Percentiles rank a stretch among this genome's conserved stretches.
Evolutionary conservation across 2,329 filamentous ascomycete species (phyloP).

Genomic region (Pseudopithomyces maydicus): DNA sequence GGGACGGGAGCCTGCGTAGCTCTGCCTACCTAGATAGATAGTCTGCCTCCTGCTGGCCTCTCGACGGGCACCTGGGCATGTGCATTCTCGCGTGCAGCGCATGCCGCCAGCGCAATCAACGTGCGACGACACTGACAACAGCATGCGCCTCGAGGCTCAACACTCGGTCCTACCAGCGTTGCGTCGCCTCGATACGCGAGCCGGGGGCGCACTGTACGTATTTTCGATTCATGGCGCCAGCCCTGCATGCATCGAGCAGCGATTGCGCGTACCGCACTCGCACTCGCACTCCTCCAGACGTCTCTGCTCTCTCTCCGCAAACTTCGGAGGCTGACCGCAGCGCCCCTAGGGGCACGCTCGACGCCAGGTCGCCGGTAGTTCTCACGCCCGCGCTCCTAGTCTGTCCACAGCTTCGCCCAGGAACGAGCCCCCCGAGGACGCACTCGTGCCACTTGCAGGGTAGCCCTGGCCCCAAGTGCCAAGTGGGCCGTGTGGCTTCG

Average conservation of each 20-base stretch:
- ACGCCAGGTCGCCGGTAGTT: slow-evolving; percentile 16
- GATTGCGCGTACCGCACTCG: neutral
- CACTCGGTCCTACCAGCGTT: neutral
- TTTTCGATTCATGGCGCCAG: neutral
- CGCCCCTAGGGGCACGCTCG: neutral
- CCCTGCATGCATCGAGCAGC: neutral
- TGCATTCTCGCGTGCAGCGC: neutral
- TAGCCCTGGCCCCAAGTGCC: slow-evolving; percentile 27
- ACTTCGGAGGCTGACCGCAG: neutral
- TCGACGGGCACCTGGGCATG: neutral
- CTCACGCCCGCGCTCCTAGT: slow-evolving; percentile 19
- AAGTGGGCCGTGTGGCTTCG: slow-evolving; percentile 37
- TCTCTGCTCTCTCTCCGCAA: neutral
- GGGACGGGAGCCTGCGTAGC: slow-evolving; percentile 37
- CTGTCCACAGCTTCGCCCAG: slow-evolving; percentile 19
- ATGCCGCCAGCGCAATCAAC: no score
- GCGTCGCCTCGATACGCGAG: no score
- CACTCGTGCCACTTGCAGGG: slow-evolving; percentile 30
- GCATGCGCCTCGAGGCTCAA: neutral
- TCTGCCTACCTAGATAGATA: no score
- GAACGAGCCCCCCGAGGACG: slow-evolving; percentile 32
- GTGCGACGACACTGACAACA: neutral
- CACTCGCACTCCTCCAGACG: no score
- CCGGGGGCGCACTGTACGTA: neutral
- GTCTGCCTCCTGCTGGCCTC: neutral